Evolutionary conservation across 192 early-diverging fungal genomes (phyloP).

Genomic region (Umbelopsis sp.): DNA sequence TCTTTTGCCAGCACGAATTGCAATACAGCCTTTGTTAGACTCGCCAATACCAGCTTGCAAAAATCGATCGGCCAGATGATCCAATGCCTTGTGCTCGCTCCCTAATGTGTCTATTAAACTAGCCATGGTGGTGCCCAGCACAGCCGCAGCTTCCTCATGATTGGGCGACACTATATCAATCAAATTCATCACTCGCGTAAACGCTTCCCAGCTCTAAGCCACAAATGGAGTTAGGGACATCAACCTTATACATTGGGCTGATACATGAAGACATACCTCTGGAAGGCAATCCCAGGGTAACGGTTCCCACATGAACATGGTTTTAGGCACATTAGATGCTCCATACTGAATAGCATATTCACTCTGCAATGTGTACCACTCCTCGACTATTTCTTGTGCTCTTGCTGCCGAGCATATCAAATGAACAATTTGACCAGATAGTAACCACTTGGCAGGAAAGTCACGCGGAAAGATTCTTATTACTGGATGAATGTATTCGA

Average conservation of each 20-base stretch:
- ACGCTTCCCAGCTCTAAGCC: conserved; percentile 15
- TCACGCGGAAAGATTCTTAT: conserved; percentile 39
- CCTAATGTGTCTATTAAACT: conserved; percentile 11
- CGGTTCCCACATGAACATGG: conserved; percentile 50
- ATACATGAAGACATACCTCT: conserved; percentile 17
- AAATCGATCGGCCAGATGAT: conserved; percentile 30
- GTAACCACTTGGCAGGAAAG: conserved; percentile 39
- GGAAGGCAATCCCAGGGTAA: conserved; percentile 36
- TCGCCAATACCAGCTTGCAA: conserved; percentile 13
- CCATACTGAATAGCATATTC: conserved; percentile 19
- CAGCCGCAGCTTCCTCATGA: conserved; percentile 46
- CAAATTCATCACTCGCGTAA: conserved; percentile 24
- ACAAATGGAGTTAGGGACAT: background rate
- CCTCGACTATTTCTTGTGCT: conserved; percentile 30
- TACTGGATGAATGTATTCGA: conserved; percentile 41
- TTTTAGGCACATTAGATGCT: background rate
- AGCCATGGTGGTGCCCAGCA: conserved; percentile 30
- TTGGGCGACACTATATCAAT: conserved; percentile 46
- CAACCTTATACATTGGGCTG: background rate
- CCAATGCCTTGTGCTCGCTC: conserved; percentile 6
- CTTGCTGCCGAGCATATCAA: conserved; percentile 41
- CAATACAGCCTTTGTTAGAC: conserved; percentile 33
- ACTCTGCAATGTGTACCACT: conserved; percentile 31
- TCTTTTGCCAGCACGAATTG: conserved; percentile 40
- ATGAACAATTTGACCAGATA: conserved; percentile 35